Conservation (phyloP, 2,329 filamentous ascomycete species). For the Aspergillus hiratsukae region DNA sequence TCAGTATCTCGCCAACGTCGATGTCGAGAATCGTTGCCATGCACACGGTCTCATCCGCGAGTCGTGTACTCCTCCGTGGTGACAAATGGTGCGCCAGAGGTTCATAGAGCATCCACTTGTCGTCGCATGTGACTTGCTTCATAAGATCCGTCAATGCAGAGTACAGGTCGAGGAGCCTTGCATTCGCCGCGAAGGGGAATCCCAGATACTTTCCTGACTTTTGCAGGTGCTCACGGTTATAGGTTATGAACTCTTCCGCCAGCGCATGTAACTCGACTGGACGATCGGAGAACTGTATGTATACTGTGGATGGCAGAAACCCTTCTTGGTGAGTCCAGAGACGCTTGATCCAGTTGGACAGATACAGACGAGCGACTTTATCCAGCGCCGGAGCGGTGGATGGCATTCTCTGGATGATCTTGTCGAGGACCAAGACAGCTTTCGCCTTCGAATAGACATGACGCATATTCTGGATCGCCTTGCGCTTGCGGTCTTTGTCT, state of each 20-base stretch:
- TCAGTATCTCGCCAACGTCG: not conserved
- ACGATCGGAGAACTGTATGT: conserved; percentile 10
- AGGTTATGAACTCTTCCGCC: not conserved
- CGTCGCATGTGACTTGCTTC: not conserved
- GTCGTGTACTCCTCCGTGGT: conserved; percentile 8
- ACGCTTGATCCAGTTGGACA: conserved; percentile 13
- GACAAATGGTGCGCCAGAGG: conserved; percentile 6
- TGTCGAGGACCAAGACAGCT: conserved; percentile 14
- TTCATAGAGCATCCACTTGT: conserved; percentile 6
- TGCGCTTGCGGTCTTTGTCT: conserved; percentile 1
- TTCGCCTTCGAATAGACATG: conserved; percentile 10
- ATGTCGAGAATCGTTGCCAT: conserved; percentile 9
- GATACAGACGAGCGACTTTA: conserved; percentile 8
- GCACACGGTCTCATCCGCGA: conserved; percentile 11
- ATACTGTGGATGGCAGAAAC: conserved; percentile 7
- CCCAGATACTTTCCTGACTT: not conserved
- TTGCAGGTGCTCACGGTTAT: not conserved
- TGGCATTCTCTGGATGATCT: conserved; percentile 9
- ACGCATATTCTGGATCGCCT: conserved; percentile 10
- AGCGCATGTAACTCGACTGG: not conserved
- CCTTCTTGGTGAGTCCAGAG: conserved; percentile 16
- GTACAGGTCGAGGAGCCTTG: not conserved
- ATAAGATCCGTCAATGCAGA: not conserved
- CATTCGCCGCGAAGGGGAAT: not conserved
- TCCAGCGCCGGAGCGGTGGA: conserved; percentile 7